These are phyloP conservation scores for Candida glaebosa DNA, from an alignment of 805 yeast species.

Conservation along the genomic window DNA sequence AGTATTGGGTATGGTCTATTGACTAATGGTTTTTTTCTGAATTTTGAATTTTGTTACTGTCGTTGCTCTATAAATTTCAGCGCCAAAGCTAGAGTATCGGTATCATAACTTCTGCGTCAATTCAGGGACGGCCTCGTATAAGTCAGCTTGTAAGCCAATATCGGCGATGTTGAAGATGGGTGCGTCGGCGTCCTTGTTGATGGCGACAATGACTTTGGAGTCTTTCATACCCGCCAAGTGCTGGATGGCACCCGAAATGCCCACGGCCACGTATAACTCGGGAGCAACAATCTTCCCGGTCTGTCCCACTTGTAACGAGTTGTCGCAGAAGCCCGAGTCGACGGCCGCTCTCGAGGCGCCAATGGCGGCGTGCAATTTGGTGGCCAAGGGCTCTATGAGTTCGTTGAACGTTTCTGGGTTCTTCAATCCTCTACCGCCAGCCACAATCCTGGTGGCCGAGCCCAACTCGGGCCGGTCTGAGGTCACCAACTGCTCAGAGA, in stretches of 20 bases:
- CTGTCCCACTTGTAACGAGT: constrained; percentile 95
- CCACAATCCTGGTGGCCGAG: constrained; percentile 74
- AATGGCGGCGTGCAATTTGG: constrained; percentile 80
- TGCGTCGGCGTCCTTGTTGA: constrained; percentile 91
- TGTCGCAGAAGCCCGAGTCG: constrained; percentile 92
- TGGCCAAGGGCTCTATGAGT: constrained; percentile 79
- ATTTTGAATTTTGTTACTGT: too few relatives aligned
- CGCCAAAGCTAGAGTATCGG: too few relatives aligned
- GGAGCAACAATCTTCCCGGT: constrained; percentile 99
- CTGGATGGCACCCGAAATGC: constrained; percentile 96
- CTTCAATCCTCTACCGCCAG: constrained; percentile 95
- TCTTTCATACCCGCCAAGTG: constrained; percentile 99
- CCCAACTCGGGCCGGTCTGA: constrained; percentile 90
- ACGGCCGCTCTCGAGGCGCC: constrained; percentile 99
- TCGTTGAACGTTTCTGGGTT: constrained; percentile 82
- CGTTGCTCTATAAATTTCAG: too few relatives aligned
- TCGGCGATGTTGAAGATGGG: constrained; percentile 93
- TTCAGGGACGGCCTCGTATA: constrained; percentile 87
- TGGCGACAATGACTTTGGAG: constrained; percentile 88
- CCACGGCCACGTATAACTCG: constrained; percentile 87
- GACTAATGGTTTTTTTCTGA: too few relatives aligned
- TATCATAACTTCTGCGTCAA: constrained; percentile 64
- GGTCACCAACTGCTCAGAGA: constrained; percentile 68
- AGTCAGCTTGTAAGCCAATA: constrained; percentile 83
- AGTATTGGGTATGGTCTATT: too few relatives aligned